Evolutionary conservation across 139 green algal genomes (phyloP), one percentile per base, ranked within the genome.

Genomic region (Astrephomene gubernaculifera): DNA sequence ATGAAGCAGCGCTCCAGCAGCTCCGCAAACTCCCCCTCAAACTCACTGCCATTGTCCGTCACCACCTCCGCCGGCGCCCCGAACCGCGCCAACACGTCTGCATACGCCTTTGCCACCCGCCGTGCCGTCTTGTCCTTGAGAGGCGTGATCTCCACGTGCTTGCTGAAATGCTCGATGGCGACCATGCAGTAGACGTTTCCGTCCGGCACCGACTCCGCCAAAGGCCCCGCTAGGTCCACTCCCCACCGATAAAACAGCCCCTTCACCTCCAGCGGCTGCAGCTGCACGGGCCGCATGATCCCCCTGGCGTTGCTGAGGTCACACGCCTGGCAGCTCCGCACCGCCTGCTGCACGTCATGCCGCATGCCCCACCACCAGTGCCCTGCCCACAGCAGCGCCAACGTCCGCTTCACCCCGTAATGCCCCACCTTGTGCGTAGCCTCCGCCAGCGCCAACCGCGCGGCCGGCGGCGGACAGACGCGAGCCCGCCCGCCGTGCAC

Each of bases 21-120:
- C n/a, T 61, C 57, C 31, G 63, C 43, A 67, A 92, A 92, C 14
- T 75, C 82, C 31, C 75, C 87, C 4, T 29, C 17, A 10, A 81
- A 93, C 27, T 90, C 80, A 29, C 74, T 65, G 24, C 87, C 89
- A 6, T 45, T 5, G 53, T 92, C 87, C 12, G 65, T 92, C 3
- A 89, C 14, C 7, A n/a, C n/a, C n/a, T n/a, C n/a, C n/a, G 87
- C 89, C 1, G 44, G 69, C 0, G 83, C 64, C 0, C 70, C 64
- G 72, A 83, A 90, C 0, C 75, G 29, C 0, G 27, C 22, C 1
- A 92, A 27, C 8, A 90, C 73, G 49, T 87, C 45, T 4, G 3
- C 0, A 19, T 81, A 79, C 8, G 71, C 83, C 1, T n/a, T 8
- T 6, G 75, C 57, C 29, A 45, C 74, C 7, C 21, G 31, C 0